Evolutionary conservation across 163 green algal genomes (phyloP), one percentile per base, ranked within the genome.

Genomic region (Scenedesmus sp.): DNA sequence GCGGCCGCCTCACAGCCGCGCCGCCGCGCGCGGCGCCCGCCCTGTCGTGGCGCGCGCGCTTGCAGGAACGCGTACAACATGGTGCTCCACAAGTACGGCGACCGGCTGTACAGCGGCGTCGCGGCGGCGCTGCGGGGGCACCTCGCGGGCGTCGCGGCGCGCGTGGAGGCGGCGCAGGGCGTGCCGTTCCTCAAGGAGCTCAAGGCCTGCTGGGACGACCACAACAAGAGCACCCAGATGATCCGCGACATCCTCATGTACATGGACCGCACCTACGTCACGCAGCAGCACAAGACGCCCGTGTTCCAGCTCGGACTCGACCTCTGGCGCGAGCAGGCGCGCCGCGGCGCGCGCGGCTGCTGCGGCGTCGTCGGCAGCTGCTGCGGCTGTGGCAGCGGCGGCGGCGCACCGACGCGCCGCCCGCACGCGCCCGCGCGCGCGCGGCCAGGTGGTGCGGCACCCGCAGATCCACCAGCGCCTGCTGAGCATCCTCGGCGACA

Each of bases 231-330:
- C 28, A 94, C 98, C 75, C 90, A 97, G 70, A 97, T 99, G 91
- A 98, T 99, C 62, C 86, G 96, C 4, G 96, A 99, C 87, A 99
- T 99, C 62, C 90, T 99, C 45, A 99, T 99, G 95, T 99, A 99
- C 88, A 98, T 99, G 94, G 96, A 99, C 83, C 88, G 95, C 28
- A 97, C 96, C 2, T 98, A 96, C 80, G 93, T 99, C 42, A 80
- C 80, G 29, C 94, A 97, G 84, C 86, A 97, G 63, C 84, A 94
- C 65, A 96, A 95, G 77, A 92, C 89, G 56, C 92, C 91, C 0
- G 95, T 99, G 73, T 95, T 96, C 76, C 83, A 97, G 75, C 86
- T 98, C 73, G 96, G 96, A 0, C 84, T 99, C 60, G 87, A 97
- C 69, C 89, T 98, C 66, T 99, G 97, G 97, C 88, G 91, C 0